Evolutionary conservation across 208 protist genomes (phyloP).

Genomic region (Acanthamoeba healyi): DNA sequence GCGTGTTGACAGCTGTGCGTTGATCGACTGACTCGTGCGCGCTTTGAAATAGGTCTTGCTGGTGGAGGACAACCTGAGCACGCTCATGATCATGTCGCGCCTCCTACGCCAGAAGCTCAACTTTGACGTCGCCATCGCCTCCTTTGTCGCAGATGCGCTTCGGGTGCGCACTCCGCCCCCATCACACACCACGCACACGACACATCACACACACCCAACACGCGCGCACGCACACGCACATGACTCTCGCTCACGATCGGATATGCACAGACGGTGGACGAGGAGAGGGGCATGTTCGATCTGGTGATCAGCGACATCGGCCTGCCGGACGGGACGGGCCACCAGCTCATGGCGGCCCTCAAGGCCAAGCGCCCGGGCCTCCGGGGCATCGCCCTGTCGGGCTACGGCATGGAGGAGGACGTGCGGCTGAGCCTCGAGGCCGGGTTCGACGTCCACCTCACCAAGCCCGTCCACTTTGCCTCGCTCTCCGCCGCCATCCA

Average conservation of each 20-base stretch:
- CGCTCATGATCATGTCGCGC: slow-evolving; percentile 15
- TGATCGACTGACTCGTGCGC: background rate
- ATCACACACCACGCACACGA: too few species aligned
- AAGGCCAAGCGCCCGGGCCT: background rate
- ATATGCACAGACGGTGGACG: background rate
- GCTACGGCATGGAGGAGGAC: slow-evolving; percentile 75
- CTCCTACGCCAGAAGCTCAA: background rate
- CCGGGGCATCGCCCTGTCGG: slow-evolving; percentile 54
- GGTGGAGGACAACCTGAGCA: background rate
- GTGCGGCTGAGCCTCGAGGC: background rate
- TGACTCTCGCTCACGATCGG: background rate
- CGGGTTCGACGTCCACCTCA: slow-evolving; percentile 50
- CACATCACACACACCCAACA: too few species aligned
- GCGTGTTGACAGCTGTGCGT: too few species aligned
- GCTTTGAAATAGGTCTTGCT: background rate
- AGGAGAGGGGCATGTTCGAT: slow-evolving; percentile 27
- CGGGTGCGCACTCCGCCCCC: too few species aligned
- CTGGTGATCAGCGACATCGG: slow-evolving; percentile 65
- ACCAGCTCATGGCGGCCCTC: slow-evolving; percentile 22
- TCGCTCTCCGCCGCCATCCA: background rate
- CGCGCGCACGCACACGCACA: background rate
- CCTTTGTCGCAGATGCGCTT: slow-evolving; percentile 3
- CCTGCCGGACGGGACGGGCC: slow-evolving; percentile 47
- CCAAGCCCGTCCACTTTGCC: slow-evolving; percentile 41
- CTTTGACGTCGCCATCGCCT: background rate